A percentile compares a stretch with the other conserved stretches of the same genome.
Conservation (phyloP, 768 basidiomycete genomes). For the Pleurotus salmoneostramineus region DNA sequence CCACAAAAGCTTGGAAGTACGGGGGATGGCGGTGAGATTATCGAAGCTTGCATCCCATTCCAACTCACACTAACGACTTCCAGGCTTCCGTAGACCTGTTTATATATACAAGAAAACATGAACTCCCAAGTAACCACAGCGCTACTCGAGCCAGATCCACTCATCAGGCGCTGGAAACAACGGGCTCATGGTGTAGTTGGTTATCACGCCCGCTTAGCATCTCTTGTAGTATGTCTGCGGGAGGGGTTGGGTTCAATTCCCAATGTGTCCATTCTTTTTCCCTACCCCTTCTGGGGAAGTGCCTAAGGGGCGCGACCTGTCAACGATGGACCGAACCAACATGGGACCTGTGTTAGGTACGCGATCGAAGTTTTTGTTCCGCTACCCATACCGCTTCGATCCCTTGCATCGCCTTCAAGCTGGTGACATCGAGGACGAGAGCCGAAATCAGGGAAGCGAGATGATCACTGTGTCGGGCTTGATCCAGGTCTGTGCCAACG, state of each 20-base stretch:
- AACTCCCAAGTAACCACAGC: not conserved
- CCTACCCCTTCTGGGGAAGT: not conserved
- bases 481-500: constrained; percentile 1
- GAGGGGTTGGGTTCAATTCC: constrained; percentile 13
- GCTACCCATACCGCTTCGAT: not conserved
- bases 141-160: not conserved
- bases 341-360: not conserved
- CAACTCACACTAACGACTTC: not conserved
- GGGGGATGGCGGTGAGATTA: constrained; percentile 63
- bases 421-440: not conserved
- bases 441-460: too few relatives aligned
- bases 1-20: constrained; percentile 44
- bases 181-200: constrained; percentile 14
- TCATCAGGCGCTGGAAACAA: not conserved
- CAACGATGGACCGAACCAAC: not conserved
- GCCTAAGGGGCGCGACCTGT: too few relatives aligned
- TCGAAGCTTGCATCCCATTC: not conserved
- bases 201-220: constrained; percentile 15
- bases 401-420: not conserved
- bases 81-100: not conserved
- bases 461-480: too few relatives aligned
- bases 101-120: not conserved
- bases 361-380: not conserved
- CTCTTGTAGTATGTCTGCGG: not conserved
- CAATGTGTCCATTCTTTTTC: constrained; percentile 11